These are phyloP conservation scores for Colletotrichum filicis DNA, from an alignment of 2,329 filamentous ascomycete genomes.

Conservation along the genomic window DNA sequence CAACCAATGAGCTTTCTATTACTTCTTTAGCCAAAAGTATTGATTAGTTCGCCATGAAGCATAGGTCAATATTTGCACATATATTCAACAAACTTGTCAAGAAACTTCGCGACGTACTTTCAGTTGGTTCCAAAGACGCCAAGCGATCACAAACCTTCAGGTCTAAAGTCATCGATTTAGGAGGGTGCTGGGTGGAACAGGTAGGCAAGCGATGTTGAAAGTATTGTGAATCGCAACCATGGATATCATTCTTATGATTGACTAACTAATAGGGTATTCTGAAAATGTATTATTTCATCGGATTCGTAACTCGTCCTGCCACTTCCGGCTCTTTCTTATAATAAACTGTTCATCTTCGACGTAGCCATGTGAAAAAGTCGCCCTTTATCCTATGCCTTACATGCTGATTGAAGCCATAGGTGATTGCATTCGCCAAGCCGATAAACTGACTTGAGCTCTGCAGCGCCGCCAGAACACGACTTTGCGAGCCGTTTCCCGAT, in stretches of 20 bases:
- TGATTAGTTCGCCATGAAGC: too few species aligned
- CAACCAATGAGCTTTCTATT: too few species aligned
- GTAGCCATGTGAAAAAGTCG: conserved; percentile 23
- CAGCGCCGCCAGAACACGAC: conserved; percentile 40
- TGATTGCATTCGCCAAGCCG: conserved; percentile 50
- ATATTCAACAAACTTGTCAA: too few species aligned
- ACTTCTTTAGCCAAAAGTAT: too few species aligned
- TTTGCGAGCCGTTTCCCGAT: conserved; percentile 35
- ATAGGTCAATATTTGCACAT: too few species aligned
- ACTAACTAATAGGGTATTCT: conserved; percentile 30
- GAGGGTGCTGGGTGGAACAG: neutral
- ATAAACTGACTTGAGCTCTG: conserved; percentile 51
- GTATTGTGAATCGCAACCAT: neutral
- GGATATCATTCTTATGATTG: conserved; percentile 4
- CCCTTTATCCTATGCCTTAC: conserved; percentile 35
- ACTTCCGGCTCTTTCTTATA: neutral
- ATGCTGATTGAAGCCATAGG: conserved; percentile 50
- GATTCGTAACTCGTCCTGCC: conserved; percentile 22
- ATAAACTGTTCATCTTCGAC: neutral
- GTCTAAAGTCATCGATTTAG: neutral
- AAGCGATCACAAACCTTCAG: too few species aligned
- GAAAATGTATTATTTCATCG: conserved; percentile 24
- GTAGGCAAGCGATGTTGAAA: neutral
- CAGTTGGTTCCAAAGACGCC: too few species aligned
- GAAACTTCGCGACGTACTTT: too few species aligned